Base-by-base conservation (phyloP, 2,329 filamentous ascomycete species). In the Fusarium incarnatum region DNA sequence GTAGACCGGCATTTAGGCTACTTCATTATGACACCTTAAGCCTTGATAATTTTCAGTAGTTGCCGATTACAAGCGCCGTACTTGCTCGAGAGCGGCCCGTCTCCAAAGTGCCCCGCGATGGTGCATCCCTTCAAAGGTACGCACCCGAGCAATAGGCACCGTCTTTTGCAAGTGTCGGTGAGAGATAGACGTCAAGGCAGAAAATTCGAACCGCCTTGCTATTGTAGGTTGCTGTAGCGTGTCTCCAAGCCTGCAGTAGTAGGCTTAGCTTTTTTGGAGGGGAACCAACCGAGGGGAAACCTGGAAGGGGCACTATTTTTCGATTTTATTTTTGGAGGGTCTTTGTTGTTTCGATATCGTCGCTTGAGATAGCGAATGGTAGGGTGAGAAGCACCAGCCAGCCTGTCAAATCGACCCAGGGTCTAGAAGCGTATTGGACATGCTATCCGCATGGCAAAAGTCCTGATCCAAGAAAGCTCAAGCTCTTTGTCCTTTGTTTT, bases 131-230 rank as follows among this genome's bases (percentile, higher is more conserved):
- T 72, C 60, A 59, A 47, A 57, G 44, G 63, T 52, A 64, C 42
- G 71, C 72, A 75, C 62, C 73, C 62, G 71, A 72, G 67, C 71
- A 71, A 70, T 60, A 30, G 46, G 60, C 50, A 64, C 58, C 57
- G 55, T 69, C 58, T 73, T 61, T 70, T 64, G 52, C 60, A 74
- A 74, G 68, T 73, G 72, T 74, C 72, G 72, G 72, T 74, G 72
- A 75, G 63, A 22, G 45, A 34, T 59, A 30, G 7, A 44, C 46
- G 47, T 69, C 64, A 61, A 69, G 32, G 22, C 16, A 46, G 25
- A 45, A 44, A 52, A 16, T 28, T 53, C 56, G 32, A 22, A 44
- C 55, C 53, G 70, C 67, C 71, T 66, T 61, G 44, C 59, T 61
- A 23, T 67, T 62, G 48, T 74, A 67, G 64, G 59, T 61, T 64